Base-by-base conservation (phyloP, 495 filamentous ascomycete species). In the Immersiella caudata region DNA sequence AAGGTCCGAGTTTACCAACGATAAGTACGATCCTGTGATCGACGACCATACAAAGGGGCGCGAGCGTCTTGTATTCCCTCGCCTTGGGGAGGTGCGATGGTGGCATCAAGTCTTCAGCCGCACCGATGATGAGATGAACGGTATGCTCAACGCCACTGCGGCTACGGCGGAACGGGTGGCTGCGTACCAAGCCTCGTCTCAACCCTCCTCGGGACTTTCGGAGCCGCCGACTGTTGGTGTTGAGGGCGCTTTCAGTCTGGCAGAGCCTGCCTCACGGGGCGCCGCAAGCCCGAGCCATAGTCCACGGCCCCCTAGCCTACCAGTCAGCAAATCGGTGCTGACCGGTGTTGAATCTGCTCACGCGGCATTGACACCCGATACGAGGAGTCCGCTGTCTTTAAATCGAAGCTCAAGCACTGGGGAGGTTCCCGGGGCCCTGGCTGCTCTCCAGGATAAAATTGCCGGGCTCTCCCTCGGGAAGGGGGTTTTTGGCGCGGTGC, bases 41-140 rank as follows among this genome's bases (percentile, higher is more conserved):
- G 91, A 98, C 67, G 93, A 97, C 65, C 79, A 84, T 54, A 84
- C 89, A 62, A 87, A 89, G 40, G 93, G 89, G 14, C 86, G 89
- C 33, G 95, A 97, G 69, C 84, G 93, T 5, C 83, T 99, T 11
- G 83, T 99, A 12, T 91, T 97, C 70, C 95, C 96, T 1, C 84
- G 83, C 46, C 75, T 82, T 65, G 83, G 68, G 74, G 85, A 74
- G 79, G 87, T 93, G 16, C 83, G 91, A 58, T 99, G 96, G 96
- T 99, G 96, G 96, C 83, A 85, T 64, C 93, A 96, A 69, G 79
- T 90, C 0, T 99, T 97, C 79, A 91, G 91, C 60, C 85, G 94
- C 35, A 86, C 87, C 22, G 92, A 96, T 74, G 84, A 85, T 8
- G 96, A 99, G 72, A 99, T 99, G 96, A 99, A 99, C 75, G 88